Evolutionary conservation across 2,329 filamentous ascomycete species (phyloP).

Genomic region (Xylaria sp.): DNA sequence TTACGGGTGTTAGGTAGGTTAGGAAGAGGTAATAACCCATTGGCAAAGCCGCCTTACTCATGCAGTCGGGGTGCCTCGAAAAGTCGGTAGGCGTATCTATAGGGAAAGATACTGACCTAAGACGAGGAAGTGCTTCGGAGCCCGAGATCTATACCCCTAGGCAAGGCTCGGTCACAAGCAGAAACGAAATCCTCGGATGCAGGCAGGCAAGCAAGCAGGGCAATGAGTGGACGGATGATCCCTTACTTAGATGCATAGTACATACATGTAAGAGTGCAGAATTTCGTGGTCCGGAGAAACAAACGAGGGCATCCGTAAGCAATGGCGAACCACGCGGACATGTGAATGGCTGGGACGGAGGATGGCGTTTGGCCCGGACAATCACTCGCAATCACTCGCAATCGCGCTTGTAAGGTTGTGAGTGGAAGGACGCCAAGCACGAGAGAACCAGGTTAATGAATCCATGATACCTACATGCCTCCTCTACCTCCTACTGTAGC

Average conservation of each 20-base stretch:
- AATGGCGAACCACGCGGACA: conserved; percentile 15
- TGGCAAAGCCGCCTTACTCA: too few species aligned
- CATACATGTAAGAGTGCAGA: too few species aligned
- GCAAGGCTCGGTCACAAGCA: not conserved
- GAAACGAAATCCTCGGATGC: not conserved
- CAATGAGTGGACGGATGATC: not conserved
- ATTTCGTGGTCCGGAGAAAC: conserved; percentile 24
- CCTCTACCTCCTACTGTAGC: too few species aligned
- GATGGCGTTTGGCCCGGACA: not conserved
- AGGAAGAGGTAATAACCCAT: too few species aligned
- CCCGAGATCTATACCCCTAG: too few species aligned
- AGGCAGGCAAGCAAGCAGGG: too few species aligned
- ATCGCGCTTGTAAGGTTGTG: not conserved
- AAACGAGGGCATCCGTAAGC: conserved; percentile 15
- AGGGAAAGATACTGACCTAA: too few species aligned
- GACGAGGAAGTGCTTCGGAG: too few species aligned
- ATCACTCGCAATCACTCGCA: not conserved
- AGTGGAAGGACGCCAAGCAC: not conserved
- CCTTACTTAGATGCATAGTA: not conserved
- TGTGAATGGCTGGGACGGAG: conserved; percentile 7
- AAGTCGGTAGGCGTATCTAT: too few species aligned
- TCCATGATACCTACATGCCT: too few species aligned
- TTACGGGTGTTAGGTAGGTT: too few species aligned
- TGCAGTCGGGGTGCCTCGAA: too few species aligned
- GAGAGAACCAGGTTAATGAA: not conserved